Percentiles rank a stretch among this genome's conserved stretches.
Evolutionary conservation across 2,329 filamentous ascomycete species (phyloP).

Genomic region (Pseudopyricularia cyperi): DNA sequence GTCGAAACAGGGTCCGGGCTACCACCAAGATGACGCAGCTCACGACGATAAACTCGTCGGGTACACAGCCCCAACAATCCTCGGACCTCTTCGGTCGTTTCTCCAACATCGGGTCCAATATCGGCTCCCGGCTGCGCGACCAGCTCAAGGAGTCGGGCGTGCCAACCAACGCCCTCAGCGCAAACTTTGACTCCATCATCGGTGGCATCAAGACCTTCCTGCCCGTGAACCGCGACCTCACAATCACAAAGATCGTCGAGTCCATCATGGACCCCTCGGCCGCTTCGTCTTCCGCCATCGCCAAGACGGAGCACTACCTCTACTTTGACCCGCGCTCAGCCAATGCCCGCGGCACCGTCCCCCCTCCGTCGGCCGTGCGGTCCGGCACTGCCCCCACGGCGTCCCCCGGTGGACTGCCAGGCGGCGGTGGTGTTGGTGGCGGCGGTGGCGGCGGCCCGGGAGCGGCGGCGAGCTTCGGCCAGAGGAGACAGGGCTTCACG

Average conservation of each 20-base stretch:
- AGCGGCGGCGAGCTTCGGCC: conserved; percentile 71
- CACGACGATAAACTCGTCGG: conserved; percentile 68
- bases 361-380: conserved; percentile 55
- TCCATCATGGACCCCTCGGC: conserved; percentile 93
- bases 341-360: conserved; percentile 85
- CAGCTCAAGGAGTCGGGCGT: conserved; percentile 84
- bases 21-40: conserved; percentile 98
- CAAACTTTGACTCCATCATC: conserved; percentile 88
- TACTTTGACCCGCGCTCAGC: conserved; percentile 95
- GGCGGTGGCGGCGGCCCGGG: too few species aligned
- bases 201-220: conserved; percentile 97
- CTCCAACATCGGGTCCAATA: conserved; percentile 70
- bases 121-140: conserved; percentile 85
- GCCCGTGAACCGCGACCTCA: conserved; percentile 90
- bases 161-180: conserved; percentile 49
- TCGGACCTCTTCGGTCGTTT: conserved; percentile 87
- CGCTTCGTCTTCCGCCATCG: conserved; percentile 81
- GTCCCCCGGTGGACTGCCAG: conserved; percentile 32
- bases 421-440: conserved; percentile 15
- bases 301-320: conserved; percentile 91
- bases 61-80: conserved; percentile 46
- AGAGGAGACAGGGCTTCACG: conserved; percentile 76
- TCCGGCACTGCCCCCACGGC: conserved; percentile 20
- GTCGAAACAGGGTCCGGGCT: conserved; percentile 21
- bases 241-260: conserved; percentile 94